Conservation (phyloP, 75 land plant genomes). For the Gnetum montanum region DNA sequence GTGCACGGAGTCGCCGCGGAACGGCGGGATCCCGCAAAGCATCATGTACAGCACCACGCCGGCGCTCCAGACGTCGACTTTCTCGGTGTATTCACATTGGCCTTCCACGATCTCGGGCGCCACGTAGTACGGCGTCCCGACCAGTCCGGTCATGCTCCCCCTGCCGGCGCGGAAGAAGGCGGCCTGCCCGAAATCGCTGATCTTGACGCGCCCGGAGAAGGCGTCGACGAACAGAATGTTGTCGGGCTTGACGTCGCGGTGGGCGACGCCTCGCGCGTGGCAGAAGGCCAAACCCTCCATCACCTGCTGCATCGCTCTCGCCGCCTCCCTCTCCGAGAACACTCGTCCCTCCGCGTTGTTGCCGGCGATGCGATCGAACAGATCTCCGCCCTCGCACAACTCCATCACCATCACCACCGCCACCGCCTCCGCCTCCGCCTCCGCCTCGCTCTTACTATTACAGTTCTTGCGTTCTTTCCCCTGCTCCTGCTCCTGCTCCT, state of each 20-base stretch:
- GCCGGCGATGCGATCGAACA: constrained; percentile 23
- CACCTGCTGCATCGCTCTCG: constrained; percentile 15
- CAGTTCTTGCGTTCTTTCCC: too few relatives aligned
- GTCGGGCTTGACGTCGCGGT: constrained; percentile 59
- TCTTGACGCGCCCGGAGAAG: constrained; percentile 6
- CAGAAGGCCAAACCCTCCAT: constrained; percentile 30
- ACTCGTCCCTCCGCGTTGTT: background rate
- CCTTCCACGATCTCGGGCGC: constrained; percentile 64
- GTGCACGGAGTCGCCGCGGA: constrained; percentile 48
- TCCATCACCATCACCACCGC: constrained; percentile 1
- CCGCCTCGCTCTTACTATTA: too few relatives aligned
- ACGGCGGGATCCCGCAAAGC: constrained; percentile 54
- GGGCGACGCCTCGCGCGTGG: constrained; percentile 42
- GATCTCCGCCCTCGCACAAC: constrained; percentile 6
- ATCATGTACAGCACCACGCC: constrained; percentile 58
- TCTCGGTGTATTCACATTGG: constrained; percentile 42
- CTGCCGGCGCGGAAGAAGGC: constrained; percentile 29
- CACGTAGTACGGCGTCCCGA: constrained; percentile 68
- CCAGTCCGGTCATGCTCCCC: constrained; percentile 26
- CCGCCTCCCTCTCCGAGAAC: constrained; percentile 27
- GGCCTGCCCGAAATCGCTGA: constrained; percentile 64
- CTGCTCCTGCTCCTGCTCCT: too few relatives aligned
- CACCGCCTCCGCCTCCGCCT: too few relatives aligned
- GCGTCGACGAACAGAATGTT: constrained; percentile 30
- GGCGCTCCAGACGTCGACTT: constrained; percentile 74